Base-by-base conservation (phyloP, 768 basidiomycete genomes). In the Naganishia randhawae region DNA sequence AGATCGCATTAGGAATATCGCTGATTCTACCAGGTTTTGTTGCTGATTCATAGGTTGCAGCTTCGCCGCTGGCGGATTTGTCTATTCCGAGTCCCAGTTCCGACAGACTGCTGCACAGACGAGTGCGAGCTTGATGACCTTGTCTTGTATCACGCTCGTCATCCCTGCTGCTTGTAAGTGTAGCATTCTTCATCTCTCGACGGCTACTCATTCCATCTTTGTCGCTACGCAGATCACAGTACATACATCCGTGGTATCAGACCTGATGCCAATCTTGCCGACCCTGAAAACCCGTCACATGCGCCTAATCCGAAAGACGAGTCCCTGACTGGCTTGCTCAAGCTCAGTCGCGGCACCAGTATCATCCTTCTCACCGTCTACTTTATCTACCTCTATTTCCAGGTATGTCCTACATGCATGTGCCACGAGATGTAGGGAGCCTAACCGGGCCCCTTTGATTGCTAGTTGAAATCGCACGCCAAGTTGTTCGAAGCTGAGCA, bases 21-120 rank as follows among this genome's bases (percentile, higher is more conserved):
- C 35, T 33, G 25, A 51, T 25, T 42, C 50, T 7, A 22, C 3
- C 25, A n/a, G 37, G 8, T 13, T 48, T 13, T 7, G 1, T 48
- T 11, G 45, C 45, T 45, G 31, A 3, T 29, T 27, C 39, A 35
- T 19, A 33, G 39, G 45, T 25, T 69, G 32, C n/a, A 13, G 39
- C 27, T 53, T 31, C 73, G 41, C 54, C 57, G 55, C 57, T 51
- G 53, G 29, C 70, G 92, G 92, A 2, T 80, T 86, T 70, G 84
- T 84, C 70, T 85, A 82, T 67, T 71, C 80, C 16, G 88, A 94
- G 77, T 88, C 88, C 64, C 80, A 81, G 39, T 97, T 97, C 82
- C 86, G 88, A 71, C 84, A 84, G 31, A 92, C 89, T 19, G 92
- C 90, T 33, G 92, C 93, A 31, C 92, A 94, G 82, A 86, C 91